phyloP scores from a whole-genome alignment of 306 rosid species.

The Biancaea sappan region DNA sequence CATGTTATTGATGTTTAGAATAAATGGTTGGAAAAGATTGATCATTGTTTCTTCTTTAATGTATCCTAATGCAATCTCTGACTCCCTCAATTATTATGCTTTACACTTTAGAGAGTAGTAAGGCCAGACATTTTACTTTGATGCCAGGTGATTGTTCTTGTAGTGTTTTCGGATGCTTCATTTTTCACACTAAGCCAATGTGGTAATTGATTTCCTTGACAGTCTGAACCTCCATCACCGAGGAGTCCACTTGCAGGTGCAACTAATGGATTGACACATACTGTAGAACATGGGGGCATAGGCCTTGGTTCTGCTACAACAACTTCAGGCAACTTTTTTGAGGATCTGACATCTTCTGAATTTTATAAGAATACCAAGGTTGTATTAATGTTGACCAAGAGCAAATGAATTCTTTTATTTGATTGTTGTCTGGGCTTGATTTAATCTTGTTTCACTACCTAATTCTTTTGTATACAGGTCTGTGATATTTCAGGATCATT shows the following conservation, averaged over 20 bases:
- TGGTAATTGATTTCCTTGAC: conserved; percentile 37
- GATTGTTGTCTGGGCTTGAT: conserved; percentile 12
- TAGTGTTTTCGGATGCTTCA: conserved; percentile 4
- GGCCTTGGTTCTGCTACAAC: conserved; percentile 58
- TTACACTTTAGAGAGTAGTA: not conserved
- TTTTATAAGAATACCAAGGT: conserved; percentile 83
- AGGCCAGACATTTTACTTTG: not conserved
- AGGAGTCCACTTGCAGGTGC: conserved; percentile 59
- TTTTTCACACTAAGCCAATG: conserved; percentile 24
- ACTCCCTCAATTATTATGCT: not conserved
- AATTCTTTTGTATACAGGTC: conserved; percentile 56
- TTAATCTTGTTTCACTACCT: conserved; percentile 6
- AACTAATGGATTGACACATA: conserved; percentile 41
- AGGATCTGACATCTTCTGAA: conserved; percentile 75
- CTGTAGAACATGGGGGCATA: conserved; percentile 36
- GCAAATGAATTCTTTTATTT: not conserved
- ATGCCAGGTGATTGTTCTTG: not conserved
- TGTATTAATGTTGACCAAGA: not conserved
- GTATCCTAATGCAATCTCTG: not conserved
- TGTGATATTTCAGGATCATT: conserved; percentile 86
- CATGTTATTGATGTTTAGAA: not conserved
- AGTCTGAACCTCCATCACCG: conserved; percentile 76
- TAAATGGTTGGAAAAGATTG: not conserved
- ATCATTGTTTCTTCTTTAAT: not conserved
- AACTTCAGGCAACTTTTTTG: conserved; percentile 79